Evolutionary conservation across 2,329 filamentous ascomycete species (phyloP).

Genomic region (Trichoderma endophyticum): DNA sequence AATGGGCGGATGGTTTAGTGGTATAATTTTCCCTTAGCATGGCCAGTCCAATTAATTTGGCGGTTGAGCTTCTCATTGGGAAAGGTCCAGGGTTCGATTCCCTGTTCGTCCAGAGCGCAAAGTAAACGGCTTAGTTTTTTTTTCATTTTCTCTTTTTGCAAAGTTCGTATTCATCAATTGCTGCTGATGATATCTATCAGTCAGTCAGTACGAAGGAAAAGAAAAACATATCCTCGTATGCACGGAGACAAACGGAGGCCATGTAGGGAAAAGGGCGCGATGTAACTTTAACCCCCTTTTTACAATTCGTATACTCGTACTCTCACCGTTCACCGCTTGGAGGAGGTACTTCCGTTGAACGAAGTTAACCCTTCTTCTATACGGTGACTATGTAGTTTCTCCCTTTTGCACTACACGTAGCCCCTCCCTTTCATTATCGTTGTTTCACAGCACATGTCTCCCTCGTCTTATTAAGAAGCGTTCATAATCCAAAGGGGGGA

Average conservation of each 20-base stretch:
- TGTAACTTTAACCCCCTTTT: background rate
- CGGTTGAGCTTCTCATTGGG: conserved; percentile 3
- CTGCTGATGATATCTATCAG: background rate
- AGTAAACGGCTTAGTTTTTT: background rate
- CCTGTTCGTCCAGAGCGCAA: conserved; percentile 19
- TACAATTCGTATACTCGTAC: background rate
- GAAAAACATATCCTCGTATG: background rate
- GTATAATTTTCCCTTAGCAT: conserved; percentile 21
- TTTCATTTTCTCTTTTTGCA: background rate
- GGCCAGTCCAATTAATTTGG: background rate
- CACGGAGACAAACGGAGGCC: background rate
- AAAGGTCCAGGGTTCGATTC: conserved; percentile 23
- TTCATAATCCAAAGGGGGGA: background rate
- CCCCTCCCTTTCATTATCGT: background rate
- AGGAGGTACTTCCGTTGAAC: background rate
- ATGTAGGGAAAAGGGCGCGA: background rate
- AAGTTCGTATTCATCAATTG: background rate
- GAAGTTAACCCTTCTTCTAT: background rate
- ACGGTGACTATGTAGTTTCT: background rate
- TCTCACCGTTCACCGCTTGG: background rate
- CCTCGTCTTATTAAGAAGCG: background rate
- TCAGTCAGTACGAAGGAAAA: background rate
- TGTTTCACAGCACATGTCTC: background rate
- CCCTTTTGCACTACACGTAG: background rate
- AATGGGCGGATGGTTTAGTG: conserved; percentile 20